Base-by-base conservation (phyloP, 768 basidiomycete genomes). In the Boletus tomentosulus region DNA sequence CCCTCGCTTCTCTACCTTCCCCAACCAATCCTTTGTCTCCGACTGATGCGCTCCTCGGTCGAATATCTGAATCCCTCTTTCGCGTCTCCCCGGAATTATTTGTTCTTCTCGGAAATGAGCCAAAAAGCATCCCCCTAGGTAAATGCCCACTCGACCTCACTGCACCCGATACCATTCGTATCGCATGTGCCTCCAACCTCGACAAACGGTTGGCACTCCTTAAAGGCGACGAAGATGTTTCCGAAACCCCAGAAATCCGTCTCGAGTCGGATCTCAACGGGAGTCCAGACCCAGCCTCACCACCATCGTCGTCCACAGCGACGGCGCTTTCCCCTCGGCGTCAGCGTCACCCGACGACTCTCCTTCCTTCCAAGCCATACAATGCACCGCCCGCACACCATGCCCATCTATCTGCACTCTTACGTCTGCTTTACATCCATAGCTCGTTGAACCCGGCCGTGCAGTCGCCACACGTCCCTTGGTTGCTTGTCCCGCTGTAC, bases 391-490 rank as follows among this genome's bases (percentile, higher is more conserved):
- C 73, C 30, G 78, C 77, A 19, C 85, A 88, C 61, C 78, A 74
- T 13, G 76, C 71, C 49, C 88, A 89, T 62, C 71, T 76, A 16
- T 81, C 85, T 8, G 81, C 85, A 1, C 73, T 91, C 43, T 70
- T 86, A 24, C 83, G 89, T 37, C 71, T 92, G 31, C 72, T 90
- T 16, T 92, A 86, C 66, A 62, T 90, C 22, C 89, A 91, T 66
- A 78, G 76, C 34, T 74, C 77, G 28, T 76, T 91, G 24, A 90
- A 92, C 66, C 87, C 89, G 10, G 86, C 82, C 13, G 81, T 83
- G 56, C 72, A 81, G 34, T 86, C 87, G 0, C 84, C 83, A 9
- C 80, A 88, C 54, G 76, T 85, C 44, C 81, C 87, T 2, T 85
- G 87, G 31, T 66, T 90, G 10, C 75, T 91, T 11, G 76, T 90